Base-by-base conservation (phyloP, 768 basidiomycete genomes). In the Lactarius evosmus region DNA sequence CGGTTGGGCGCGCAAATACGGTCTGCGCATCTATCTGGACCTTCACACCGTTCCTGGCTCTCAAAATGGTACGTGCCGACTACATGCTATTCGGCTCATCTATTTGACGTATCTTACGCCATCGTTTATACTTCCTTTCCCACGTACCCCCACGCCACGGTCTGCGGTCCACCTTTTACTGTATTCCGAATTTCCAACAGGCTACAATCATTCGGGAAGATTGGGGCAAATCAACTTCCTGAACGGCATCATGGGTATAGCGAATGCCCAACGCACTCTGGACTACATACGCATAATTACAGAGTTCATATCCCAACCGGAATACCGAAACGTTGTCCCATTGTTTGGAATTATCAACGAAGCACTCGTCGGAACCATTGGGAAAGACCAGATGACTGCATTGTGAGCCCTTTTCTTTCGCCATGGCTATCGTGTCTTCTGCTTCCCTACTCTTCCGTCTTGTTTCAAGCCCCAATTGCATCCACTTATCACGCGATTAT, bases 1-100 rank as follows among this genome's bases (percentile, higher is more conserved):
- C 54, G 80, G 78, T 8, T 98, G 95, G 95, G 87, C 87, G 9
- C 82, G 94, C 55, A 96, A 98, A 75, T 97, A 97, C 72, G 94
- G 94, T 1, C 70, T 97, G 30, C 83, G 94, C 32, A 83, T 96
- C 57, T 85, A 83, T 70, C 77, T 96, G 29, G 95, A 96, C 75
- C 75, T 94, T 44, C 91, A 93, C 74, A 82, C 89, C 19, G 79
- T 87, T 38, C 93, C 94, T 51, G 94, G 94, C 49, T 86, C 85
- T 54, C 91, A 93, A 71, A 92, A 91, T 73, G 89, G 88, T 80
- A 60, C 55, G 70, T 63, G 36, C n/a, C 16, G 29, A 38, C 22
- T 17, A 19, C 44, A 25, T 52, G 19, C 33, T 63, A 25, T 41
- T 50, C 63, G 53, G 62, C 51, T 44, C 53, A 57, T 46, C 62